Evolutionary conservation across 352 stramenopile species (phyloP).

Genomic region (Halophytophthora batemanensis): DNA sequence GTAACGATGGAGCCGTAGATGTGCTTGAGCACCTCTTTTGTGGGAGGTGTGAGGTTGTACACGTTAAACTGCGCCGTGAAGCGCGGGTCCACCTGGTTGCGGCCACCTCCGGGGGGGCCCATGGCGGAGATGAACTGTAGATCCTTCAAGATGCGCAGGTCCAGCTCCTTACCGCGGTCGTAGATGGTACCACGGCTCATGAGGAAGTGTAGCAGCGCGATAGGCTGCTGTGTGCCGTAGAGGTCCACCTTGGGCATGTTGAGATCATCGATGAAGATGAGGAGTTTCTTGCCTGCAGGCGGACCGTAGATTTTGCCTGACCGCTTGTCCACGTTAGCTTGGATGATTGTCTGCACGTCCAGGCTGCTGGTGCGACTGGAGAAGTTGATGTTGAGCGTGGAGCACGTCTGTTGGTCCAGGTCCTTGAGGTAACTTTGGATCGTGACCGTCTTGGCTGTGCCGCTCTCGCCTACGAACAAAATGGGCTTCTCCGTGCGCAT

Average conservation of each 20-base stretch:
- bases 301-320: conserved; percentile 94
- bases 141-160: conserved; percentile 92
- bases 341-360: conserved; percentile 94
- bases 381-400: conserved; percentile 90
- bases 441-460: conserved; percentile 95
- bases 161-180: conserved; percentile 93
- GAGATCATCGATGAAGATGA: conserved; percentile 95
- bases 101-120: conserved; percentile 91
- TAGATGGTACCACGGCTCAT: conserved; percentile 92
- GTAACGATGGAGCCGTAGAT: conserved; percentile 94
- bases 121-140: conserved; percentile 94
- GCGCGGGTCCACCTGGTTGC: conserved; percentile 93
- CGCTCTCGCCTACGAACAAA: conserved; percentile 93
- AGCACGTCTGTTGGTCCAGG: conserved; percentile 65
- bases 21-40: conserved; percentile 85
- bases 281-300: conserved; percentile 90
- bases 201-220: conserved; percentile 93
- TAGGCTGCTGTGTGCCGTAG: conserved; percentile 95
- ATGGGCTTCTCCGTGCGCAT: conserved; percentile 88
- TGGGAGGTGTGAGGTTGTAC: conserved; percentile 93
- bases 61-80: conserved; percentile 96
- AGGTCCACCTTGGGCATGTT: conserved; percentile 97
- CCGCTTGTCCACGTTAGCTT: conserved; percentile 95
- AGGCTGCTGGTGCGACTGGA: conserved; percentile 91
- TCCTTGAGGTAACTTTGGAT: conserved; percentile 93